Evolutionary conservation across 495 filamentous ascomycete genomes (phyloP), one percentile per base, ranked within the genome.

Genomic region (Gamarada debralockiae): DNA sequence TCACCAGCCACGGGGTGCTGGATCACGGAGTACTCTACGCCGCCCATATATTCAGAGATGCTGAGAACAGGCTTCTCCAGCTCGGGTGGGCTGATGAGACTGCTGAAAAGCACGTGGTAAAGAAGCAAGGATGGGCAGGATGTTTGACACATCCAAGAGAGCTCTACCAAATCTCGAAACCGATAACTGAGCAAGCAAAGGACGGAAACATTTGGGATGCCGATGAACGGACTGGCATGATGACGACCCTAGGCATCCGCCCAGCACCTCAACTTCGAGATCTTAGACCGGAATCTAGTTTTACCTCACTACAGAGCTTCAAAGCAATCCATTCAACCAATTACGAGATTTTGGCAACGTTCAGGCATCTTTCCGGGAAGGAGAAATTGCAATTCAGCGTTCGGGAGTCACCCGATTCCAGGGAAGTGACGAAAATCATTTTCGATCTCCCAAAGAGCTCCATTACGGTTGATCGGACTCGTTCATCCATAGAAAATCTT

Each of bases 401-500:
- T 22, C 52, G 48, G 8, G 24, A 59, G 37, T 51, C 40, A 1
- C 48, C 57, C 24, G 41, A 37, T 12, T 48, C 20, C 4, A 4
- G 17, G 10, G 66, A 68, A 52, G 54, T 56, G 21, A 68, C 66
- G 17, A 65, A 48, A 18, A 66, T 68, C 43, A 63, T 65, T 42
- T 63, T 66, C 24, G 57, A 68, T 31, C 54, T 66, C 37, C 42
- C 52, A 13, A 45, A 61, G 39, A 49, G 57, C 9, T 47, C 42
- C 3, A 58, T 68, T 24, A 52, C 59, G n/a, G 43, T 68, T 39
- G 62, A 68, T 38, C 56, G 62, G 20, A 58, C 50, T 20, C 62
- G 58, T 13, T 52, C 66, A 3, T 63, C 62, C 10, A 36, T 55
- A 13, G 58, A 61, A 12, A 63, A 60, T 2, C 46, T 62, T n/a